Base-by-base conservation (phyloP, 192 early-diverging fungal genomes). In the Phycomyces blakesleeanus region DNA sequence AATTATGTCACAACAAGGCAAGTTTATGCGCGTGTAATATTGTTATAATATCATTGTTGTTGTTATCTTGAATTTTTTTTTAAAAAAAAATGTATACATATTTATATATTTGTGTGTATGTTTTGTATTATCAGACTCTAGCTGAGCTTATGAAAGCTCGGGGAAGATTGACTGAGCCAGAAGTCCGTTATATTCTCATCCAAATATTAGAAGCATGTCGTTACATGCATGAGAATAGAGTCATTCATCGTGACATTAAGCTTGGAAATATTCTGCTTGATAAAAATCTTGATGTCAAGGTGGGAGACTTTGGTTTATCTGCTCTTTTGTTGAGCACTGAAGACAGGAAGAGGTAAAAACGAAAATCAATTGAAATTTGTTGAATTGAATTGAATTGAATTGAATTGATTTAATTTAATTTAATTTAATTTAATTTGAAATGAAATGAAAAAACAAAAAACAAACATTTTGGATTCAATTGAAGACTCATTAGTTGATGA, bases 191-290 rank as follows among this genome's bases (percentile, higher is more conserved):
- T 61, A 94, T 86, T 71, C 88, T 95, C 83, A 75, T 69, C 40
- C 91, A 97, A 71, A 78, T 97, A 12, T 77, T 94, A 0, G 76
- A 83, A 37, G 94, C 87, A 16, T 83, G 94, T 18, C 73, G 75
- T 14, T 94, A 93, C 58, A 84, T 98, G 83, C 96, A 98, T 57
- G 69, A 77, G 0, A 69, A 86, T 11, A 72, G 80, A 22, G 85
- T 96, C 16, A 92, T 99, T 37, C 97, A 99, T 62, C 82, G 97
- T 25, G 97, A 99, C 72, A 78, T 99, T 61, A 99, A 99, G 72
- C 86, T 97, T 37, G 92, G 92, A 59, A 99, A 99, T 55, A 66
- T 99, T 60, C 89, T 99, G 62, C 66, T 99, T 38, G 85, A 87
- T 39, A 65, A 85, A 38, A 77, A 90, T 53, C 88, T 95, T 84